Evolutionary conservation across 164 flowering plant species (phyloP), one percentile per base, ranked within the genome.

Genomic region (Sextonia rubra): DNA sequence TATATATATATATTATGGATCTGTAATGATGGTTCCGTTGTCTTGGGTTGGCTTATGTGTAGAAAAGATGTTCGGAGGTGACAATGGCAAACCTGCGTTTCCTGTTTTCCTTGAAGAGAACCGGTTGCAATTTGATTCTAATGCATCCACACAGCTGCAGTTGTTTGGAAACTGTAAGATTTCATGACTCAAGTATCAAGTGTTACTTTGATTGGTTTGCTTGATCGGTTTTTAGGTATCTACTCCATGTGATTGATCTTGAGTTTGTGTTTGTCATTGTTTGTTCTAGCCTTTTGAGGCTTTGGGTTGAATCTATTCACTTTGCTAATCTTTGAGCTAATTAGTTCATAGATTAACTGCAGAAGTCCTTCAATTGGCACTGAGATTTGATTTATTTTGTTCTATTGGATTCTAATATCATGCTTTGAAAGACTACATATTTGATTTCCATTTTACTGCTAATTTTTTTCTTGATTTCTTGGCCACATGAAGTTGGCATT

Each of bases 131-230:
- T 86, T 75, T 66, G 80, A 83, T 69, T 58, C 84, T 6, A 85
- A 82, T 75, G 79, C 83, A 18, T 80, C 88, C 68, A 88, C 88
- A 25, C 91, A 88, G 80, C 86, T 89, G 69, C 94, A 90, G 79
- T 70, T 90, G 66, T 86, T 86, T 79, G 93, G 89, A 77, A 84
- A 88, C 74, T 77, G 93, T 91, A 78, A 87, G 94, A 25, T 30
- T 70, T 12, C 44, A 12, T 22, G 3, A 62, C 9, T 47, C 26
- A 14, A 2, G 20, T 14, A 52, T 15, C 20, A 3, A 15, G 58
- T 52, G 3, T 52, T 52, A 15, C 58, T 52, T 49, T 52, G 14
- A 52, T 20, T 52, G n/a, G 12, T 52, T 52, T 52, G 58, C 4
- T 9, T 52, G 6, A 52, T 52, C 6, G 14, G 17, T 52, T 52